Evolutionary conservation across 2,329 filamentous ascomycete genomes (phyloP).

Genomic region (Aspergillus sp.): DNA sequence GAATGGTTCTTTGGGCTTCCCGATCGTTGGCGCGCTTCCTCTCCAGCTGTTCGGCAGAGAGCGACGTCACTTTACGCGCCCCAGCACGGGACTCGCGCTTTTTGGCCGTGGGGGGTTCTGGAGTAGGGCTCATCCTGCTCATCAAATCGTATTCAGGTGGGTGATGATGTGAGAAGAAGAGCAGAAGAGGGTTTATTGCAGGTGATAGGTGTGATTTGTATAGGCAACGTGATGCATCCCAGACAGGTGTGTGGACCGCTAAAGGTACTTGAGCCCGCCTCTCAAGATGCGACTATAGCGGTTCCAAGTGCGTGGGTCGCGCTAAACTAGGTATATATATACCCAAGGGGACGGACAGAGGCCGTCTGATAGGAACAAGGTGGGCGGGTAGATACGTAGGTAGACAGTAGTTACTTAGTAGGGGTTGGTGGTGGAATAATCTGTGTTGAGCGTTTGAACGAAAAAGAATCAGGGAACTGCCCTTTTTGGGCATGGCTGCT

Average conservation of each 20-base stretch:
- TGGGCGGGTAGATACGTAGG: slow-evolving; percentile 18
- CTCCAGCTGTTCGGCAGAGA: slow-evolving; percentile 61
- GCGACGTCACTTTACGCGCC: slow-evolving; percentile 58
- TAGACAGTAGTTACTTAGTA: background rate
- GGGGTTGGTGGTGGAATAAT: background rate
- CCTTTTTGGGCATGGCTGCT: slow-evolving; percentile 4
- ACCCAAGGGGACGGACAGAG: slow-evolving; percentile 11
- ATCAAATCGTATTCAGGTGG: slow-evolving; percentile 1
- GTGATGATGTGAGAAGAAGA: slow-evolving; percentile 3
- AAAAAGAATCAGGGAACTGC: slow-evolving; percentile 5
- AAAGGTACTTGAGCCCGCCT: slow-evolving; percentile 14
- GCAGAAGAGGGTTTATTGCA: slow-evolving; percentile 9
- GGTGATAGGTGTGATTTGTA: slow-evolving; percentile 13
- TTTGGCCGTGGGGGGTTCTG: slow-evolving; percentile 24
- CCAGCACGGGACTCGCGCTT: slow-evolving; percentile 54
- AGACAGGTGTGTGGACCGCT: slow-evolving; percentile 12
- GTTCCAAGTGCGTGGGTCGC: slow-evolving; percentile 28
- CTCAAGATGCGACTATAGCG: slow-evolving; percentile 22
- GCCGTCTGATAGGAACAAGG: slow-evolving; percentile 15
- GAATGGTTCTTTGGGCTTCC: slow-evolving; percentile 62
- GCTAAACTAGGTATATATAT: slow-evolving; percentile 21
- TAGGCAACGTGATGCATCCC: slow-evolving; percentile 19
- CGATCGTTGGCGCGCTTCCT: slow-evolving; percentile 63
- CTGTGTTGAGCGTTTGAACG: slow-evolving; percentile 11
- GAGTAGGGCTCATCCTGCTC: slow-evolving; percentile 29